These are phyloP conservation scores for Cercospora citrullina DNA, from an alignment of 2,329 filamentous ascomycete genomes.

Conservation along the genomic window DNA sequence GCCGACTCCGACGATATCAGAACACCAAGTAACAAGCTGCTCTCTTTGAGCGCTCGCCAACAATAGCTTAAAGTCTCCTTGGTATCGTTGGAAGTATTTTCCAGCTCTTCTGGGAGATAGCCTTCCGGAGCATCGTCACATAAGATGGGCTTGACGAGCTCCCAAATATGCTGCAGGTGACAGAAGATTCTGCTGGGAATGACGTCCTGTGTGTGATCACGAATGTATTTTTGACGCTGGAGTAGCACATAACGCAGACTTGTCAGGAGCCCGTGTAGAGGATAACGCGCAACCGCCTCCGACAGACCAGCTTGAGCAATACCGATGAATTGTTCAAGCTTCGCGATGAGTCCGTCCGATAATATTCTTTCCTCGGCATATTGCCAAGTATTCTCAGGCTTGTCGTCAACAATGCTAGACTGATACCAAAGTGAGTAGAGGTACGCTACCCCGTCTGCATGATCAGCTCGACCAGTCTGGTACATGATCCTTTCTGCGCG, in stretches of 20 bases:
- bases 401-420: not conserved
- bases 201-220: constrained; percentile 6
- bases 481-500: constrained; percentile 59
- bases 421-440: constrained; percentile 67
- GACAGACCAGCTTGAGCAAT: constrained; percentile 66
- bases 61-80: constrained; percentile 93
- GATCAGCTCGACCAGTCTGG: constrained; percentile 79
- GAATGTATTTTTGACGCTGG: constrained; percentile 26
- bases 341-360: constrained; percentile 53
- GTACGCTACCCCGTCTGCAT: constrained; percentile 86
- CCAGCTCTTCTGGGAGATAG: constrained; percentile 74
- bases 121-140: constrained; percentile 96
- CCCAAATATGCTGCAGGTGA: constrained; percentile 72
- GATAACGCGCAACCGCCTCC: constrained; percentile 54
- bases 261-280: constrained; percentile 46
- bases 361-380: constrained; percentile 19
- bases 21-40: constrained; percentile 60
- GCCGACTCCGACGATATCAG: constrained; percentile 11
- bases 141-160: constrained; percentile 70
- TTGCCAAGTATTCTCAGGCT: not conserved
- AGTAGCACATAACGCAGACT: constrained; percentile 36
- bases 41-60: constrained; percentile 92
- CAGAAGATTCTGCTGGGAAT: constrained; percentile 19
- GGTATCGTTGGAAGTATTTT: constrained; percentile 70
- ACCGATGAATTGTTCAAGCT: constrained; percentile 64